phyloP scores from a whole-genome alignment of 2,329 filamentous ascomycete species.

The Cordyceps cateniannulata region DNA sequence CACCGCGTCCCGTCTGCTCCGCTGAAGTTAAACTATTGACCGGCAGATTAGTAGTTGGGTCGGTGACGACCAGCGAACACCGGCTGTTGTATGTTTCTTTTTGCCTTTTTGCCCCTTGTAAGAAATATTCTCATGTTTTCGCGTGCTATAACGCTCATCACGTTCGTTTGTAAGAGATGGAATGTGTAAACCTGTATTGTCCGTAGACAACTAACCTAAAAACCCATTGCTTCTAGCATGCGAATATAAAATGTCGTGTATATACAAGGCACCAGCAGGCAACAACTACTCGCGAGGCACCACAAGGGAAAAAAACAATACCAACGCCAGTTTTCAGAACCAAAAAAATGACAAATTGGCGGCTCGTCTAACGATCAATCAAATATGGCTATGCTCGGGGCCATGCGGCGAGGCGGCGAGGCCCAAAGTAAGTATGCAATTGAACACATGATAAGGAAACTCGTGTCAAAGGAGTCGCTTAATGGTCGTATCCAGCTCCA shows the following conservation, averaged over 20 bases:
- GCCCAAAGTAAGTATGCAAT: neutral
- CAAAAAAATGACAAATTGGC: neutral
- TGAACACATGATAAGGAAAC: constrained; percentile 4
- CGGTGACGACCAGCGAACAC: too few species aligned
- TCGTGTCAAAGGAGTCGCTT: constrained; percentile 6
- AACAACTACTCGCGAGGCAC: neutral
- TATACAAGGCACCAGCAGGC: constrained; percentile 1
- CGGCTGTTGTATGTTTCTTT: too few species aligned
- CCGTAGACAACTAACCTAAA: neutral
- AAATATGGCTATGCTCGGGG: neutral
- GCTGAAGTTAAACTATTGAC: too few species aligned
- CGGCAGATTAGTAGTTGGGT: too few species aligned
- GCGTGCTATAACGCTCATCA: too few species aligned
- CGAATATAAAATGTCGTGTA: constrained; percentile 1
- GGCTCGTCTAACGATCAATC: neutral
- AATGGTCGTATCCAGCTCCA: constrained; percentile 37
- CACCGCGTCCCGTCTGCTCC: too few species aligned
- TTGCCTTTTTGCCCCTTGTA: too few species aligned
- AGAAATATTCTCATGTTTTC: too few species aligned
- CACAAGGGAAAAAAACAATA: neutral
- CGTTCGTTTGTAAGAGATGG: too few species aligned
- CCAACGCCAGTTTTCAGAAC: neutral
- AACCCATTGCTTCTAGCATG: neutral
- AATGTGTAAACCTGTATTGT: neutral
- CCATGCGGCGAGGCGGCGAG: neutral